A percentile compares a stretch with the other conserved stretches of the same genome.
phyloP scores from a whole-genome alignment of 228 moss, liverwort and hornwort species.

The Sphagnum magellanicum region DNA sequence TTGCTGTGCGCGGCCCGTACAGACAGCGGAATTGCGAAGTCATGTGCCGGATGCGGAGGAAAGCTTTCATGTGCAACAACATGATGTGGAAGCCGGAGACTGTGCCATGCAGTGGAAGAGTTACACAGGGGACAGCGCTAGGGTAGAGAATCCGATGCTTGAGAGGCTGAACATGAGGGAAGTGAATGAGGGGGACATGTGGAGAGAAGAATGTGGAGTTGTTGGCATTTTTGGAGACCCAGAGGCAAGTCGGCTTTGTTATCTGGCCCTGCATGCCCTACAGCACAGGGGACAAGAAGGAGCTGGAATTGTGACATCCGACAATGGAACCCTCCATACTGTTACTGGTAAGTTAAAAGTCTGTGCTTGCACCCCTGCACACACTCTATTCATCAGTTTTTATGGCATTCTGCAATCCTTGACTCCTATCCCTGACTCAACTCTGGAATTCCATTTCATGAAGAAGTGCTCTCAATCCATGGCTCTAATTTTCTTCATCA shows the following conservation, averaged over 20 bases:
- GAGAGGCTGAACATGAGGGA: slow-evolving; percentile 25
- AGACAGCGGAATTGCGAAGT: slow-evolving; percentile 7
- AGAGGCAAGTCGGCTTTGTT: slow-evolving; percentile 75
- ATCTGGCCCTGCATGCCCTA: slow-evolving; percentile 67
- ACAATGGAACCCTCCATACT: slow-evolving; percentile 49
- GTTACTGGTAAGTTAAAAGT: slow-evolving; percentile 39
- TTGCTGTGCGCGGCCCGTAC: background rate
- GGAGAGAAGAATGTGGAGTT: slow-evolving; percentile 86
- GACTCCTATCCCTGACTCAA: too few relatives aligned
- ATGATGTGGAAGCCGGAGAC: slow-evolving; percentile 9
- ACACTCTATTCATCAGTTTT: background rate
- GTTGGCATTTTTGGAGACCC: slow-evolving; percentile 84
- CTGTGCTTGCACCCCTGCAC: background rate
- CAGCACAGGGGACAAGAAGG: slow-evolving; percentile 90
- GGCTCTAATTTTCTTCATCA: too few relatives aligned
- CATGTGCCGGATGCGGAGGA: background rate
- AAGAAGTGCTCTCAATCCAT: too few relatives aligned
- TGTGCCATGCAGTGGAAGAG: slow-evolving; percentile 25
- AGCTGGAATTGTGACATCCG: slow-evolving; percentile 75
- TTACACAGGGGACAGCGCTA: slow-evolving; percentile 1
- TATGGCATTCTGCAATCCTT: too few relatives aligned
- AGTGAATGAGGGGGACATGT: slow-evolving; percentile 37
- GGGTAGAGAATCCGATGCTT: slow-evolving; percentile 47
- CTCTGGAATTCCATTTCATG: too few relatives aligned
- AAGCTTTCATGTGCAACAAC: background rate